Conservation (phyloP, 1,284 basidiomycete genomes). For the Malassezia restricta region DNA sequence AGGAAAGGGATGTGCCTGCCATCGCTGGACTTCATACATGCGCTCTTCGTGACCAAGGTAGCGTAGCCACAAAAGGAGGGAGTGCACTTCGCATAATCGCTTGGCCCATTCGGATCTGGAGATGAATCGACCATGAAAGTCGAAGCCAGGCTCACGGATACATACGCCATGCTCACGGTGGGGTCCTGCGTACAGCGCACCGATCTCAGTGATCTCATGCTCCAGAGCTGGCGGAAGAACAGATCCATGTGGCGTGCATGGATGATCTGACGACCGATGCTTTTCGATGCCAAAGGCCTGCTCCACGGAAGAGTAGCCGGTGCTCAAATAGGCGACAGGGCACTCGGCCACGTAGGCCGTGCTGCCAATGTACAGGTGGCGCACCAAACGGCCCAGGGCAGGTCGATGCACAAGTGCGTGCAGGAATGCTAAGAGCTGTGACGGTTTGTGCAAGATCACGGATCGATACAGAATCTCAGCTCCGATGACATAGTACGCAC, state of each 20-base stretch:
- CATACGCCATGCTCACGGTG: slow-evolving; percentile 1
- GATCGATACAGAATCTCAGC: slow-evolving; percentile 14
- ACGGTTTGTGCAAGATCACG: neutral
- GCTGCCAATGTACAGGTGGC: slow-evolving; percentile 1
- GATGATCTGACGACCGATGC: neutral
- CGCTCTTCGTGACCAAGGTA: slow-evolving; percentile 6
- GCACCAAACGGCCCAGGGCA: neutral
- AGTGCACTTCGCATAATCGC: neutral
- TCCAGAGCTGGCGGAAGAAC: slow-evolving; percentile 1
- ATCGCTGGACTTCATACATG: neutral
- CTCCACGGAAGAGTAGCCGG: neutral
- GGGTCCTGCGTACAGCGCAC: slow-evolving; percentile 1
- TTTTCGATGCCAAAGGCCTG: neutral
- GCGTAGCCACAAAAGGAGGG: slow-evolving; percentile 2
- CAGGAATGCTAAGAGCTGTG: slow-evolving; percentile 1
- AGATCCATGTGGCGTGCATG: slow-evolving; percentile 6
- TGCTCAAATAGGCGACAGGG: neutral
- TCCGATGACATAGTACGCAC: slow-evolving; percentile 14
- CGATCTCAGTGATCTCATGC: slow-evolving; percentile 4
- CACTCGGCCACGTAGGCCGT: neutral
- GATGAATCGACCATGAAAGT: slow-evolving; percentile 1
- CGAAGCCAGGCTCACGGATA: slow-evolving; percentile 1
- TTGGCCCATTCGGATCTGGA: slow-evolving; percentile 2
- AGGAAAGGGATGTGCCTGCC: neutral
- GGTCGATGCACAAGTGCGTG: slow-evolving; percentile 2